These are phyloP conservation scores for Barnettozyma vustinii DNA, from an alignment of 805 yeast species.

Conservation along the genomic window DNA sequence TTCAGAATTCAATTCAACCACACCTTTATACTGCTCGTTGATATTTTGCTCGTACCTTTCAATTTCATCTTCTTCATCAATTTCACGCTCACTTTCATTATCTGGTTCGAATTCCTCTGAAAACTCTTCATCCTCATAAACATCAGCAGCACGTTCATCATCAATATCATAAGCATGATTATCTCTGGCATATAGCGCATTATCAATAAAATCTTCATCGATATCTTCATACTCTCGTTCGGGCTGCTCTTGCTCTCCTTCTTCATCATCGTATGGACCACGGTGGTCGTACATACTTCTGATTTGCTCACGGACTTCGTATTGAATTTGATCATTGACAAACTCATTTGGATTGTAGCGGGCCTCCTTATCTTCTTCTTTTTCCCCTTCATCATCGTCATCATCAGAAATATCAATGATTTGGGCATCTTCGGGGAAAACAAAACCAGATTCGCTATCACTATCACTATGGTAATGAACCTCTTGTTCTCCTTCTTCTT, in stretches of 20 bases:
- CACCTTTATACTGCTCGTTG: neutral
- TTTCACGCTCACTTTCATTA: neutral
- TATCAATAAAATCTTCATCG: neutral
- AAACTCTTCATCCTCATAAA: constrained; percentile 6
- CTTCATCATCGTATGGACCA: constrained; percentile 1
- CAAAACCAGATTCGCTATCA: neutral
- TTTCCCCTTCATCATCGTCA: constrained; percentile 9
- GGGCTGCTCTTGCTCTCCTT: constrained; percentile 1
- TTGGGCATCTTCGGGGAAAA: neutral
- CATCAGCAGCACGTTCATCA: neutral
- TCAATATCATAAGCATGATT: too few species aligned
- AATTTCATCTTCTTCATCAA: neutral
- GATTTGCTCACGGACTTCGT: constrained; percentile 11
- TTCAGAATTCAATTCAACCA: neutral
- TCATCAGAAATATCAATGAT: constrained; percentile 8
- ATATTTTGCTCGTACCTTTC: neutral
- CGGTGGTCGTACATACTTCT: constrained; percentile 7
- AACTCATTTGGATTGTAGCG: constrained; percentile 13
- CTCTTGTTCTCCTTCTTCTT: neutral
- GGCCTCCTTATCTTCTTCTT: constrained; percentile 7
- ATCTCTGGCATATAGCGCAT: neutral
- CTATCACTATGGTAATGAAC: too few species aligned
- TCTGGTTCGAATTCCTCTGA: neutral
- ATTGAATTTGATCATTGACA: constrained; percentile 5
- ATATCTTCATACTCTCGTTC: constrained; percentile 2